A percentile compares a stretch with the other conserved stretches of the same genome.
Evolutionary conservation across 75 land plant species (phyloP).

Genomic region (Sequoiadendron giganteum): DNA sequence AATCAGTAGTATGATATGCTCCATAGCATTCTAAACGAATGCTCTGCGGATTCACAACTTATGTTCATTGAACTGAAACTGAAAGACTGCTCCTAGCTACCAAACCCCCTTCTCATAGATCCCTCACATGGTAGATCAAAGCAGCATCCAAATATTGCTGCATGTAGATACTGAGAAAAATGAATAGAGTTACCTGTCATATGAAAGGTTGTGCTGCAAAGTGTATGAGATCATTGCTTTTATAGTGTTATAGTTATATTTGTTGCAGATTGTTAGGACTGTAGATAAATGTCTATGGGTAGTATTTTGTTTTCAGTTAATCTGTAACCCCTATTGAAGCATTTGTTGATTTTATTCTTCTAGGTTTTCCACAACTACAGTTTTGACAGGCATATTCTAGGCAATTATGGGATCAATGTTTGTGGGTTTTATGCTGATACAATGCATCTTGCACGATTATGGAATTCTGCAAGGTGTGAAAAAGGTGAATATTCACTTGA

Average conservation of each 20-base stretch:
- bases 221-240: background rate
- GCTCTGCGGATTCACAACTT: background rate
- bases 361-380: constrained; percentile 99
- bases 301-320: background rate
- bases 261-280: background rate
- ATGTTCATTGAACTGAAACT: background rate
- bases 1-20: background rate
- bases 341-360: constrained; percentile 13
- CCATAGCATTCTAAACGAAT: background rate
- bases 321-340: background rate
- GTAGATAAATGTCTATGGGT: background rate
- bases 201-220: background rate
- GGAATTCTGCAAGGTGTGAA: constrained; percentile 74
- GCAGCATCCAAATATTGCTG: background rate
- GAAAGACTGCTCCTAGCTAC: background rate
- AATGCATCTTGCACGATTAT: constrained; percentile 94
- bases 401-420: constrained; percentile 79
- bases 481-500: constrained; percentile 92
- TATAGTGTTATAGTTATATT: background rate
- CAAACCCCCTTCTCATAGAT: background rate
- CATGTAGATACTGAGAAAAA: background rate
- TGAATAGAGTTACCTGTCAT: background rate
- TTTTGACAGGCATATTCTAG: constrained; percentile 83
- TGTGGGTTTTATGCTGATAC: constrained; percentile 91
- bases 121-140: background rate